A percentile compares a stretch with the other conserved stretches of the same genome.
phyloP scores from a whole-genome alignment of 805 yeast genomes.

The Scheffersomyces ergatensis region DNA sequence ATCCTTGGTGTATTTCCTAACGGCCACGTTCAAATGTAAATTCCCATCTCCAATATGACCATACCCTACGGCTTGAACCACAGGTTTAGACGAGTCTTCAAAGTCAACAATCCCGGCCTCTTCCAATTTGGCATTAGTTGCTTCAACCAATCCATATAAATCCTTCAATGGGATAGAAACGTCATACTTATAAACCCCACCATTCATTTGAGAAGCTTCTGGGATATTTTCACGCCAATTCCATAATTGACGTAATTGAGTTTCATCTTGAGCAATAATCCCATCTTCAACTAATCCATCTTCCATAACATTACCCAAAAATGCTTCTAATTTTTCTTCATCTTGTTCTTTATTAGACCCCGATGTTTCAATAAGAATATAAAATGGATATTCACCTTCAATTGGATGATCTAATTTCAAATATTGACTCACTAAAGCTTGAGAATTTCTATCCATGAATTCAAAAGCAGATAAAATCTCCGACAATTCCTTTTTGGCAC shows the following conservation, averaged over 20 bases:
- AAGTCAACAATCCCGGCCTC: constrained; percentile 57
- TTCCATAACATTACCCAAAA: constrained; percentile 83
- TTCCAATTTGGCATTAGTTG: constrained; percentile 58
- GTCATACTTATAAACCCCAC: constrained; percentile 97
- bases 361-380: constrained; percentile 90
- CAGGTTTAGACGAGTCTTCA: constrained; percentile 68
- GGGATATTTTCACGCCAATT: constrained; percentile 93
- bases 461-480: constrained; percentile 93
- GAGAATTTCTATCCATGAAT: constrained; percentile 81
- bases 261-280: constrained; percentile 91
- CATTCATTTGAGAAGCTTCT: constrained; percentile 79
- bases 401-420: constrained; percentile 70
- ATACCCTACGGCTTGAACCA: constrained; percentile 86
- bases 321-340: constrained; percentile 80
- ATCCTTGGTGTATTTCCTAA: constrained; percentile 73
- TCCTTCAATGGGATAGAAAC: constrained; percentile 85
- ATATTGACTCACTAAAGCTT: constrained; percentile 58
- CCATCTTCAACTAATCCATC: constrained; percentile 86
- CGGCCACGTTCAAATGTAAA: constrained; percentile 89
- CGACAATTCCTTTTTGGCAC: constrained; percentile 73
- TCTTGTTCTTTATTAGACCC: constrained; percentile 95
- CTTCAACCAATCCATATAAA: constrained; percentile 80
- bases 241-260: constrained; percentile 84
- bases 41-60: constrained; percentile 99
- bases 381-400: constrained; percentile 81